These are phyloP conservation scores for Chrysochromulina tobinii DNA, from an alignment of 78 protist genomes.

Conservation along the genomic window DNA sequence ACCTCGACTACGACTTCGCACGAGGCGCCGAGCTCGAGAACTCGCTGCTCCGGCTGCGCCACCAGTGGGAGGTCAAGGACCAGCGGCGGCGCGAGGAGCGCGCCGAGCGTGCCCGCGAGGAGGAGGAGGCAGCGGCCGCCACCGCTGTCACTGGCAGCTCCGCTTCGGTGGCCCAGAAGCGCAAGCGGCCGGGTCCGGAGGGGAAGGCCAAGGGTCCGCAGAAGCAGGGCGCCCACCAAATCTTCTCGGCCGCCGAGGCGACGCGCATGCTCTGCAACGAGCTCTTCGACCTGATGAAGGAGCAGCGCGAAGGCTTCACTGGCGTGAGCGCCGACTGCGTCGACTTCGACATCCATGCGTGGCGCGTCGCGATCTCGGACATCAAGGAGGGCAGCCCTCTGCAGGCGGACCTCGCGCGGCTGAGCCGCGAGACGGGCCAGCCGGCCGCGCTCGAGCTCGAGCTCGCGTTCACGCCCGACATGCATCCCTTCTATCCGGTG, in stretches of 20 bases:
- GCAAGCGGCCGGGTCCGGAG: not conserved
- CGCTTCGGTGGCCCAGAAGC: not conserved
- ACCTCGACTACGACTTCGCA: not conserved
- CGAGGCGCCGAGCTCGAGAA: not conserved
- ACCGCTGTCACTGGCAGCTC: not conserved
- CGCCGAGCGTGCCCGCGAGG: not conserved
- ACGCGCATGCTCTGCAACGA: constrained; percentile 20
- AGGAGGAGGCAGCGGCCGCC: not conserved
- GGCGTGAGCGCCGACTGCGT: not conserved
- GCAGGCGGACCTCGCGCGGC: not conserved
- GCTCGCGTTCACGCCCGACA: not conserved
- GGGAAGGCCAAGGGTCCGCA: too few species aligned
- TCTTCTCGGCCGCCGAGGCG: not conserved
- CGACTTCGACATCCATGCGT: not conserved
- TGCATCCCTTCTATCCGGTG: not conserved
- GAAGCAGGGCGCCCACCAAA: not conserved
- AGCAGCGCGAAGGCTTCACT: not conserved
- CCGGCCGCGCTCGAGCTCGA: not conserved
- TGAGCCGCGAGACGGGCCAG: not conserved
- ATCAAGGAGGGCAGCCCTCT: not conserved
- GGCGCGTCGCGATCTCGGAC: not conserved
- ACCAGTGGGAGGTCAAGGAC: not conserved
- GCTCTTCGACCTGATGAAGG: not conserved
- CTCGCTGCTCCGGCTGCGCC: not conserved
- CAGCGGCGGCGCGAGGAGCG: not conserved